A percentile compares a stretch with the other conserved stretches of the same genome.
Conservation (phyloP, 2,329 filamentous ascomycete genomes). For the Colletotrichum sp. region DNA sequence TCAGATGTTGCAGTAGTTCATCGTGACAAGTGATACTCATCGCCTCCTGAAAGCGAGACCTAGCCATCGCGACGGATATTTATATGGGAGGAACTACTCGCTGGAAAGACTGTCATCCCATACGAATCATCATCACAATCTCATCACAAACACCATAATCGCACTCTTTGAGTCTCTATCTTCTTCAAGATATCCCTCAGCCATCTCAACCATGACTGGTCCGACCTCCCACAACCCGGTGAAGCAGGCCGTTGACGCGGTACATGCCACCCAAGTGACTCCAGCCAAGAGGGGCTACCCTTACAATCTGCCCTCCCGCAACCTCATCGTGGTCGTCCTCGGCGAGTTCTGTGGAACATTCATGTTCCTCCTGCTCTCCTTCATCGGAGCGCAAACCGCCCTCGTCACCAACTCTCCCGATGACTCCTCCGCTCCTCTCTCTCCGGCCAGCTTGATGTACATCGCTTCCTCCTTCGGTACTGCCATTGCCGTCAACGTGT, state of each 20-base stretch:
- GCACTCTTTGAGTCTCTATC: not conserved
- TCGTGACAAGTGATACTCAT: not conserved
- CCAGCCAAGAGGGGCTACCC: not conserved
- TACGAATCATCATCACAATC: not conserved
- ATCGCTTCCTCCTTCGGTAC: conserved; percentile 54
- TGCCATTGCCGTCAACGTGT: conserved; percentile 56
- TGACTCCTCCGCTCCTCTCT: conserved; percentile 1
- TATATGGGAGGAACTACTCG: not conserved
- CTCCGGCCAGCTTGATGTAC: conserved; percentile 36
- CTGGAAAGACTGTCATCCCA: not conserved
- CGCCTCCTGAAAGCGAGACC: not conserved
- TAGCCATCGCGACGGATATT: not conserved
- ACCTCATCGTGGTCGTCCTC: conserved; percentile 42
- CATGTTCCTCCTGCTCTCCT: conserved; percentile 52
- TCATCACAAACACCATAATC: not conserved
- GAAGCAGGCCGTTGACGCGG: not conserved
- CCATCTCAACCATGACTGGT: not conserved
- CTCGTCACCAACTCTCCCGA: conserved; percentile 33
- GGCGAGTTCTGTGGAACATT: conserved; percentile 59
- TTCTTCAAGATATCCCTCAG: not conserved
- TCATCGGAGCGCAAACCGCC: conserved; percentile 42
- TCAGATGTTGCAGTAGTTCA: not conserved
- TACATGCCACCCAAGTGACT: not conserved
- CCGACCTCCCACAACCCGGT: not conserved
- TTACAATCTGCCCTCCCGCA: conserved; percentile 23